These are phyloP conservation scores for Amaranthus palmeri DNA, from an alignment of 148 eudicot genomes.

Conservation along the genomic window DNA sequence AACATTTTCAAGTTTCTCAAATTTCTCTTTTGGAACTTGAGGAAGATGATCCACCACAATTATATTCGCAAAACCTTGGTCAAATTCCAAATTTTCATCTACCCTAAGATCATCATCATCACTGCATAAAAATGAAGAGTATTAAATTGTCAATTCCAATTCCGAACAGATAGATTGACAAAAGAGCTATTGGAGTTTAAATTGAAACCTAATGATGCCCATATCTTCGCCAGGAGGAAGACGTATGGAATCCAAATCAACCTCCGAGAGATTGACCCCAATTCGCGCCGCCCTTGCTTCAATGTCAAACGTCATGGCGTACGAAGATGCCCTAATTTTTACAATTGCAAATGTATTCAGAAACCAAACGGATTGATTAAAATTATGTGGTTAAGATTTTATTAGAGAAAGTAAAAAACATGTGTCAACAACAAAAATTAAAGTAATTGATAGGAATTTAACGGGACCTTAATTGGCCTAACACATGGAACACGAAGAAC, in stretches of 20 bases:
- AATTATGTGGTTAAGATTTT: too few species aligned
- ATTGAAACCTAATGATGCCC: constrained; percentile 56
- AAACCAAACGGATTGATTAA: too few species aligned
- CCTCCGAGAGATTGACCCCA: constrained; percentile 35
- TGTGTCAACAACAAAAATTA: too few species aligned
- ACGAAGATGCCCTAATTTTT: not conserved
- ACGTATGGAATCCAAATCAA: constrained; percentile 45
- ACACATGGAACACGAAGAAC: too few species aligned
- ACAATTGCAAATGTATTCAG: too few species aligned
- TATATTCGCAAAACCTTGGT: constrained; percentile 57
- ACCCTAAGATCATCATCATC: constrained; percentile 57
- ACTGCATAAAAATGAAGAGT: constrained; percentile 21
- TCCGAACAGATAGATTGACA: not conserved
- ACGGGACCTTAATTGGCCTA: too few species aligned
- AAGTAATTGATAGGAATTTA: too few species aligned
- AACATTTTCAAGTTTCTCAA: constrained; percentile 72
- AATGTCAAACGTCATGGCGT: constrained; percentile 39
- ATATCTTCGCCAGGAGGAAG: constrained; percentile 60
- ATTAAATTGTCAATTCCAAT: not conserved
- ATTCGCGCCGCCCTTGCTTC: constrained; percentile 38
- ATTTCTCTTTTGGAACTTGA: constrained; percentile 67
- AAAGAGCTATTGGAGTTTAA: not conserved
- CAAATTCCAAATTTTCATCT: constrained; percentile 58
- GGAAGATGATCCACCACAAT: constrained; percentile 84
- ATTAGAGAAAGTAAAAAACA: too few species aligned